A percentile compares a stretch with the other conserved stretches of the same genome.
phyloP scores from a whole-genome alignment of 2,329 filamentous ascomycete species.

The Fusarium guadeloupense region DNA sequence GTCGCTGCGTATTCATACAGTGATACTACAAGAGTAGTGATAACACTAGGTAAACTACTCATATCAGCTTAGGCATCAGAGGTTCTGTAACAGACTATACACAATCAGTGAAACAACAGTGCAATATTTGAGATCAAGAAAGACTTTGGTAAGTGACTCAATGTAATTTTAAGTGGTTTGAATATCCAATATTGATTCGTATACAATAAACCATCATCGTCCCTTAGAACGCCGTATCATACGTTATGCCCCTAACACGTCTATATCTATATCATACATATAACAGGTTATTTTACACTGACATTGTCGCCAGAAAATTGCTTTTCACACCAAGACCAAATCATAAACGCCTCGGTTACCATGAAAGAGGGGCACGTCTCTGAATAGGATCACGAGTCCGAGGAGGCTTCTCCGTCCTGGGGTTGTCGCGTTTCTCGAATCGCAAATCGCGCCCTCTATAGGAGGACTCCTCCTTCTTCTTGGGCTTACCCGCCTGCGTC shows the following conservation, averaged over 20 bases:
- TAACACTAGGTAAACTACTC: no score
- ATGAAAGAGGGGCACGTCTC: conserved; percentile 1
- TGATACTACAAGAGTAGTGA: no score
- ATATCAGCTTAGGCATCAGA: no score
- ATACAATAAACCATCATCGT: neutral
- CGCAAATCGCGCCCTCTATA: neutral
- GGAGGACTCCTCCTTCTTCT: neutral
- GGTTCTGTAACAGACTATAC: no score
- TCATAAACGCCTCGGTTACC: conserved; percentile 3
- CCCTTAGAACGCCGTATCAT: conserved; percentile 17
- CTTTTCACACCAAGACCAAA: neutral
- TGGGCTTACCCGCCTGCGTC: conserved; percentile 24
- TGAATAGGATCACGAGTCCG: neutral
- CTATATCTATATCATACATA: conserved; percentile 17
- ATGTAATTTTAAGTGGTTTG: neutral
- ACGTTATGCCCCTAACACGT: neutral
- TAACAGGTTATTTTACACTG: conserved; percentile 10
- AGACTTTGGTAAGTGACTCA: no score
- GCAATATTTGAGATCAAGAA: no score
- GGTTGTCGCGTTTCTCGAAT: no score
- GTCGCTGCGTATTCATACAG: neutral
- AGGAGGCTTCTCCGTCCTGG: neutral
- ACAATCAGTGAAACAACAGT: no score
- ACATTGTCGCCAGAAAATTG: neutral
- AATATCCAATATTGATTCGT: neutral